These are phyloP conservation scores for Russula compacta DNA, from an alignment of 768 basidiomycete genomes.

Conservation along the genomic window DNA sequence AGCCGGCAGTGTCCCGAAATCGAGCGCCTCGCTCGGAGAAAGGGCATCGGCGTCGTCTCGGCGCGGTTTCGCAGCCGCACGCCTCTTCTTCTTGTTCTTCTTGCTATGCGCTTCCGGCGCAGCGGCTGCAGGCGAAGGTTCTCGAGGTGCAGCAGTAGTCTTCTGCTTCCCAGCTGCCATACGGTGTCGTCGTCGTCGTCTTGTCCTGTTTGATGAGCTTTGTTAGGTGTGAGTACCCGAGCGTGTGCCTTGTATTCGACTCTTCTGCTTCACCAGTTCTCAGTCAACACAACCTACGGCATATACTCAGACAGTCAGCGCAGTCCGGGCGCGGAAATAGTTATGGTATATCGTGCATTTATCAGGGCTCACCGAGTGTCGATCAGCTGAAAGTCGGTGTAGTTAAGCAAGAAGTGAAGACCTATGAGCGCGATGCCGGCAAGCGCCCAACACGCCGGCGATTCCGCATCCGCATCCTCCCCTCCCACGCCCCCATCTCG, in stretches of 20 bases:
- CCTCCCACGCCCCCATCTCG: constrained; percentile 4
- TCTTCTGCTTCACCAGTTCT: background rate
- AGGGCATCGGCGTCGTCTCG: constrained; percentile 11
- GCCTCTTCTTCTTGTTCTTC: constrained; percentile 16
- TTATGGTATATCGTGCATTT: background rate
- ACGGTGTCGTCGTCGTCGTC: background rate
- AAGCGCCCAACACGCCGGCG: constrained; percentile 2
- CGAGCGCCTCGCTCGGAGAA: constrained; percentile 11
- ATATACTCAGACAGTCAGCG: background rate
- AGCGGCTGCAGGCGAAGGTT: background rate
- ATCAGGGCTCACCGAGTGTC: constrained; percentile 7
- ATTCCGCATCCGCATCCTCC: background rate
- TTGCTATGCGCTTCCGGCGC: background rate
- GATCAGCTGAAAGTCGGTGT: constrained; percentile 10
- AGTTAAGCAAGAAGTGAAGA: constrained; percentile 8
- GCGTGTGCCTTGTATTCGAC: background rate
- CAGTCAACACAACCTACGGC: constrained; percentile 1
- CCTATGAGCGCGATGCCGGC: constrained; percentile 6
- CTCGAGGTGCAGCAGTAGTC: background rate
- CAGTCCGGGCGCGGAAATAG: background rate
- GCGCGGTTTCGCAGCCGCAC: constrained; percentile 1
- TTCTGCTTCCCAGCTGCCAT: constrained; percentile 17
- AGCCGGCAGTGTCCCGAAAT: constrained; percentile 13
- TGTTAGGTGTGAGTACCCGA: background rate
- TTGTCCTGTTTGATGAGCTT: background rate